Conservation (phyloP, 2,329 filamentous ascomycete genomes). For the Fonsecaea multimorphosa region DNA sequence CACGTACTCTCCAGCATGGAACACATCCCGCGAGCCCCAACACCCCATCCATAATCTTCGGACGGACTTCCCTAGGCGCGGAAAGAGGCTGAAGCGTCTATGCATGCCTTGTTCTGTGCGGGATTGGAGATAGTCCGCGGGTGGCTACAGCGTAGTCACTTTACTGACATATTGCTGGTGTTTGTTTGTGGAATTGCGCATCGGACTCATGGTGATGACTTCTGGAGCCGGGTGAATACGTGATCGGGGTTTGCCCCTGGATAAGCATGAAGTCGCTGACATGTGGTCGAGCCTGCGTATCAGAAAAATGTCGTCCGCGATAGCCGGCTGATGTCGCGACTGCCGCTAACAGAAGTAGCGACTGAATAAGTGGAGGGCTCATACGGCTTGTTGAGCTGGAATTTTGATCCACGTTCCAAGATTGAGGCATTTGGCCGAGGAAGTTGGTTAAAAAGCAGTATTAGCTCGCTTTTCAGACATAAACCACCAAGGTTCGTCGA, state of each 20-base stretch:
- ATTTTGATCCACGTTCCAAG: background rate
- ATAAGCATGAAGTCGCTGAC: background rate
- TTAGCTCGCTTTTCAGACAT: background rate
- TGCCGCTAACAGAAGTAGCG: background rate
- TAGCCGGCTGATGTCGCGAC: background rate
- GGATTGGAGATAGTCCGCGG: too few relatives aligned
- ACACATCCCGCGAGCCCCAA: too few relatives aligned
- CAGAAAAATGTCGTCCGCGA: background rate
- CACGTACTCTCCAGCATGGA: background rate
- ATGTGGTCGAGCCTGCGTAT: background rate
- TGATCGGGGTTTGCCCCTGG: background rate
- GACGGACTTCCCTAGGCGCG: too few relatives aligned
- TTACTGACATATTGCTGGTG: background rate
- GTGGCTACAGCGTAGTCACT: background rate
- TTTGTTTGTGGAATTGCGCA: background rate
- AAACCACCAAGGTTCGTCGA: background rate
- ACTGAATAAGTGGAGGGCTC: background rate
- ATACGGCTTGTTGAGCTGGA: background rate
- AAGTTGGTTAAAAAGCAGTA: slow-evolving; percentile 10
- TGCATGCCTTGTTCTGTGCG: too few relatives aligned
- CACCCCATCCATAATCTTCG: too few relatives aligned
- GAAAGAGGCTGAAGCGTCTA: background rate
- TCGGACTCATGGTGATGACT: background rate
- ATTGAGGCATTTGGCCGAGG: background rate
- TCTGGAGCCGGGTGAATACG: background rate